Evolutionary conservation across 257 asterid species (phyloP), one percentile per base, ranked within the genome.

Genomic region (Echites panduratus): DNA sequence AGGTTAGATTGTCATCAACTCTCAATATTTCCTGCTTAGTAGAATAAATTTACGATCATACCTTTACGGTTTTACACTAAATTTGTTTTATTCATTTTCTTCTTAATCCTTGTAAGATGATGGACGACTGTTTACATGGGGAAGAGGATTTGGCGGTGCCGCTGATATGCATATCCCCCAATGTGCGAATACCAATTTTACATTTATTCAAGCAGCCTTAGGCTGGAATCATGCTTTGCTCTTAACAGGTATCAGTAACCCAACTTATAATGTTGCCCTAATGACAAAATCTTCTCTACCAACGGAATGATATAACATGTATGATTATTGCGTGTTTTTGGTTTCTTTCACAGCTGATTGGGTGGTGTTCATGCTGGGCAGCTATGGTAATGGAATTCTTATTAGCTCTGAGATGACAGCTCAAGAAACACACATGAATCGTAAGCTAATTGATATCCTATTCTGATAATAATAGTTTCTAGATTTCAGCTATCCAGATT

Each of bases 221-320:
- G 99, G 99, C 64, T 95, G 99, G 98, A 92, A 88, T 74, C 97
- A 95, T 80, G 96, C 90, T 45, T 81, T 95, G 56, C 78, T 85
- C 45, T 80, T 87, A 73, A 79, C 93, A 52, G 83, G 99, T 92
- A 82, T 38, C 24, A 5, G 29, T 43, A 6, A 44, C 72, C 20
- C 45, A 43, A 14, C 56, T 24, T 3, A 54, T 64, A 56, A 65
- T 17, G 10, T 20, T 49, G 19, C 12, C 45, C 43, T 9, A 1
- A 41, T 41, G 45, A 41, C 45, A 4, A 4, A 10, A 1, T 19
- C 16, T 59, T 53, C n/a, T 48, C 50, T 52, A 29, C 12, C 22
- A 27, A 22, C 19, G n/a, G 12, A 68, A 22, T 29, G 12, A 3
- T 20, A 35, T n/a, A 11, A 27, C 44, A 2, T 47, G 16, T 16